phyloP scores from a whole-genome alignment of 768 basidiomycete species.

The Suillus hirtellus region DNA sequence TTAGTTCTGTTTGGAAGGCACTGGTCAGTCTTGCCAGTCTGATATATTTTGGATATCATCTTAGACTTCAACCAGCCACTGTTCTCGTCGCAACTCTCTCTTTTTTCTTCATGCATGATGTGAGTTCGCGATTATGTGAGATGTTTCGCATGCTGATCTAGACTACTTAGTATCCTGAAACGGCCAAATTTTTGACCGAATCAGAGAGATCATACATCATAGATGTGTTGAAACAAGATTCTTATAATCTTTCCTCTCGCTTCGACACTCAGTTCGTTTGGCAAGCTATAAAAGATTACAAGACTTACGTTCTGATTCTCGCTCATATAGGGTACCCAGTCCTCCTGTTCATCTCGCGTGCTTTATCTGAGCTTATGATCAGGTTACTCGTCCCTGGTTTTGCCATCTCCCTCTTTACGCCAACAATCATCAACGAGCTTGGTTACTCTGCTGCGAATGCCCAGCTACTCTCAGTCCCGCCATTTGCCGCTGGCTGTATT shows the following conservation, averaged over 20 bases:
- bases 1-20: constrained; percentile 36
- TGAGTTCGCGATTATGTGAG: constrained; percentile 23
- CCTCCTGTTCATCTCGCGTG: constrained; percentile 9
- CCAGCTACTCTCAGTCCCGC: constrained; percentile 49
- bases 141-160: neutral
- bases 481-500: constrained; percentile 47
- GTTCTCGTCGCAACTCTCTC: constrained; percentile 20
- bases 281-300: constrained; percentile 51
- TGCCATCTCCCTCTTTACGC: constrained; percentile 50
- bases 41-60: neutral
- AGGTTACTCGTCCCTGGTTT: constrained; percentile 49
- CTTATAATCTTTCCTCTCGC: constrained; percentile 44
- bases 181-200: constrained; percentile 53
- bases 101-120: constrained; percentile 58
- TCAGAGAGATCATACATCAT: constrained; percentile 42
- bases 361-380: constrained; percentile 1
- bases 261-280: constrained; percentile 46
- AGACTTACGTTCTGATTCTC: constrained; percentile 34
- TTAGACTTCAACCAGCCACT: constrained; percentile 20
- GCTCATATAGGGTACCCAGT: constrained; percentile 43
- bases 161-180: constrained; percentile 51
- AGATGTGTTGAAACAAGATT: constrained; percentile 44
- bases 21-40: constrained; percentile 18
- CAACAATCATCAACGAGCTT: constrained; percentile 50
- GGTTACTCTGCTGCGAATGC: constrained; percentile 53